Evolutionary conservation across 306 rosid species (phyloP), one percentile per base, ranked within the genome.

Genomic region (Prosopis cineraria): DNA sequence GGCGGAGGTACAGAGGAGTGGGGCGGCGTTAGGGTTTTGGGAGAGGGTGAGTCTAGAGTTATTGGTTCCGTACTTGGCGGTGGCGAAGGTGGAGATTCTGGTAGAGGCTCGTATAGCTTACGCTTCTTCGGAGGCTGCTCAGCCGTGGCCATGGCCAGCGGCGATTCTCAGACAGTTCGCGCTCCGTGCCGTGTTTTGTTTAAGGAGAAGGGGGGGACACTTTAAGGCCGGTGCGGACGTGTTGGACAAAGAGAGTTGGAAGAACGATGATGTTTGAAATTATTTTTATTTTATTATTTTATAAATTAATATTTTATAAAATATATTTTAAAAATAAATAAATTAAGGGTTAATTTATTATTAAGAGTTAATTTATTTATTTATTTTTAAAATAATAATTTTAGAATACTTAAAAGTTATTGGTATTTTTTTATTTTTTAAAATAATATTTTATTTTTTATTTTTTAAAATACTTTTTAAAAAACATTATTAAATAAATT

Each of bases 51-150:
- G 34, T 72, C 77, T 7, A 63, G 33, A 0, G 79, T 10, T n/a
- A 29, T 34, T 33, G 66, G 44, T 62, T 66, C 40, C 4, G 53
- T 10, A 39, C 19, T 73, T 19, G 36, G 68, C 1, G 84, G 71
- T 0, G 82, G 81, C 9, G 48, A 25, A 7, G 81, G 65, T 3
- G 84, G 74, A 1, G 86, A 76, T 24, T 77, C 84, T 27, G 80
- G 60, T 7, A 53, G 58, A 50, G 85, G 31, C 40, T 83, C 92
- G 82, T 84, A 77, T 11, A 88, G 78, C 89, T 47, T 84, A 25
- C 94, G 90, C 88, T 88, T 90, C 86, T 90, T 90, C 73, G 69
- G 89, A 78, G 90, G 91, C 73, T 84, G 91, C 86, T 90, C 94
- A 58, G 74, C 86, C 11, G 93, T 74, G 36, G 92, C 82, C 98